Evolutionary conservation across 148 eudicot species (phyloP), one percentile per base, ranked within the genome.

Genomic region (Persicaria tinctoria): DNA sequence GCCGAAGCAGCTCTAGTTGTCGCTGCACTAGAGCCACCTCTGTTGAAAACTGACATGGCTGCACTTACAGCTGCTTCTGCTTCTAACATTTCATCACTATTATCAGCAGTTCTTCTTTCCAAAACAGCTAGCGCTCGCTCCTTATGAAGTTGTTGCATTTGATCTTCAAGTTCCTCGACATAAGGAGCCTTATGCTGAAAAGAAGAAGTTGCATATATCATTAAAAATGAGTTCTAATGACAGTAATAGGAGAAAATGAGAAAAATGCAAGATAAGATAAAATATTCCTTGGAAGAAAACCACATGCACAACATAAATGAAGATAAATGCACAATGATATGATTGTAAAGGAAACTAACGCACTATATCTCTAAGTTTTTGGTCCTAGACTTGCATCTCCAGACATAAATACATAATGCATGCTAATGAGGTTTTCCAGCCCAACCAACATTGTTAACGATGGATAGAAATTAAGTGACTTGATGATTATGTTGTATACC

Each of bases 151-250:
- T 92, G 80, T 78, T 95, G 97, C 91, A 92, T 90, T 78, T 86
- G 92, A 66, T 84, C 89, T 84, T 95, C 99, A 74, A 95, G 97
- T 79, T 95, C 99, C 85, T 95, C 99, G 5, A 95, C 88, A 73
- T 82, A 95, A 82, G 96, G 96, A 78, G 91, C 97, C 84, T 92
- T 92, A 86, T 92, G 81, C 99, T 95, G 88, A 75, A 78, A 84
- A 54, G 64, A 84, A 54, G 64, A 50, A 23, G 41, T 48, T 60
- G 73, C 18, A 75, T 41, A 62, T 14, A 68, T 38, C 74, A 75
- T 56, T 41, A 53, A 73, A 46, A 5, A 68, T 6, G 47, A 66
- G 47, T 62, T 62, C 45, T 3, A 62, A 62, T 62, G 68, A 32
- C 2, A 62, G 46, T 27, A 3, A 62, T 11, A 57, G 12, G 6